Evolutionary conservation across 2,329 filamentous ascomycete genomes (phyloP), one percentile per base, ranked within the genome.

Genomic region (Alternaria brassicicola): DNA sequence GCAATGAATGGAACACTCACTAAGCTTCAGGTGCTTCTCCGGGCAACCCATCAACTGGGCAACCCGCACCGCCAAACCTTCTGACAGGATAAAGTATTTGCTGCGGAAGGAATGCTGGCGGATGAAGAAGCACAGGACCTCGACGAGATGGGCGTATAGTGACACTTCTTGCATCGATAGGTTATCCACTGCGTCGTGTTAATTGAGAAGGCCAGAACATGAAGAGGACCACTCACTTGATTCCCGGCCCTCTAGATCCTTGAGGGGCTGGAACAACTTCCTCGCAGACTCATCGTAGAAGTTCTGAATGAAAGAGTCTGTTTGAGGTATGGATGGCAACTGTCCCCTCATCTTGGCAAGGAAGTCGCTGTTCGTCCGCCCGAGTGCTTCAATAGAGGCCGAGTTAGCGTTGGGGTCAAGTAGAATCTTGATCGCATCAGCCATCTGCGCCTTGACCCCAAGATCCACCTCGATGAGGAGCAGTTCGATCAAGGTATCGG

Each of bases 381-480:
- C 82, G 60, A 87, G 81, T 39, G 81, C 81, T 62, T 91, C 89
- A 64, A 88, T 83, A 35, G 85, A 86, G 55, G 83, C 78, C 49
- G 84, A 83, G 47, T 84, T 84, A 53, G 86, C 77, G 78, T 88
- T 79, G 74, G 92, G 83, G 65, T 98, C 95, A 33, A 99, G 84
- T 10, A 99, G 83, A 21, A 98, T 90, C 78, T 97, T 97, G 74
- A 99, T 89, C 7, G 94, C 92, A 79, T 99, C 95, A 3, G 93
- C 93, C 71, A 98, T 89, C 76, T 98, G 95, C 26, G 92, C 93
- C 78, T 97, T 97, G 62, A 98, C 93, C 0, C 95, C 95, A 15
- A 98, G 82, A 72, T 99, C 95, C 17, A 91, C 89, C 79, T 99
- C 95, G 2, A 95, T 88, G 45, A 98, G 84, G 2, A 99, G 85